Conservation (phyloP, 2,329 filamentous ascomycete genomes). For the Scytalidium sp. region DNA sequence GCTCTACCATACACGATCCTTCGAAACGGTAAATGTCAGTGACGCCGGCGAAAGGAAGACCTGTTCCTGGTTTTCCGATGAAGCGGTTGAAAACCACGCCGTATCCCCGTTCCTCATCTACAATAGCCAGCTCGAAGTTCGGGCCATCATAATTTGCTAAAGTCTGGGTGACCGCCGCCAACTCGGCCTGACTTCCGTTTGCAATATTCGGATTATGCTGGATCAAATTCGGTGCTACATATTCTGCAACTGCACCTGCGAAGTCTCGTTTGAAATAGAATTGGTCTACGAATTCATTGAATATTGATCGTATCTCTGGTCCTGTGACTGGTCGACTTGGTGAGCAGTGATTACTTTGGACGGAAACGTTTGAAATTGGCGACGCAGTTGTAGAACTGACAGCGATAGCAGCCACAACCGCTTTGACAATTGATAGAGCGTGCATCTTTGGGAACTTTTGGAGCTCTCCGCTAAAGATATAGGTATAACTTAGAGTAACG, state of each 20-base stretch:
- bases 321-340: conserved; percentile 6
- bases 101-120: no score
- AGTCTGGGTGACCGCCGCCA: conserved; percentile 1
- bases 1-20: conserved; percentile 18
- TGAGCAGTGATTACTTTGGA: no score
- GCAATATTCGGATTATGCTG: conserved; percentile 17
- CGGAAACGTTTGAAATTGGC: no score
- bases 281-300: conserved; percentile 12
- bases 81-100: conserved; percentile 10
- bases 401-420: no score
- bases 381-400: no score
- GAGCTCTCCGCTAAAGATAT: no score
- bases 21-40: conserved; percentile 17
- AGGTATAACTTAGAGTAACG: no score
- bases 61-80: no score
- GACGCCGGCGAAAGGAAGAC: conserved; percentile 9
- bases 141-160: no score
- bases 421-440: no score
- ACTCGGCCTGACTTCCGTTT: conserved; percentile 6
- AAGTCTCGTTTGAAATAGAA: conserved; percentile 15
- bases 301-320: conserved; percentile 11
- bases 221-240: conserved; percentile 15
- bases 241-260: conserved; percentile 9
- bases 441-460: no score
- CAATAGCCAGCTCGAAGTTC: conserved; percentile 7